Evolutionary conservation across 169 alveolate genomes (phyloP), one percentile per base, ranked within the genome.

Genomic region (Cryptosporidium viatorum): DNA sequence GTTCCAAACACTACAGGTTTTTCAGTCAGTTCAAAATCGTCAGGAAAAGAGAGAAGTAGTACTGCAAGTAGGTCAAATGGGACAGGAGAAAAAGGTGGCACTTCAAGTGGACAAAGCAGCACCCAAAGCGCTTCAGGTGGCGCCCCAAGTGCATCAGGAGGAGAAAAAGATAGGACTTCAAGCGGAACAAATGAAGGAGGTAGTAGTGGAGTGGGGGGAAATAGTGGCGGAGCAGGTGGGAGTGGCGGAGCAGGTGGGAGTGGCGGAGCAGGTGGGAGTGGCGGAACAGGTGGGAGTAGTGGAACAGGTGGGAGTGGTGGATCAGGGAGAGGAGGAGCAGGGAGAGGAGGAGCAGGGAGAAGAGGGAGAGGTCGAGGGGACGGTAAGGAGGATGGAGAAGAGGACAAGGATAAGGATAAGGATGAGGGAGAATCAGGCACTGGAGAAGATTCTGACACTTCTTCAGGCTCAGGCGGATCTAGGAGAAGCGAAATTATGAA

Each of bases 401-500:
- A 33, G 10, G 33, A 31, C 3, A 12, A 65, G 51, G 71, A 7
- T 18, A 31, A 21, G 5, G 33, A 59, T 0, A 39, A 59, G 4
- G 33, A 59, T 8, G 69, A 59, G 1, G 67, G 0, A 55, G 67
- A n/a, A 10, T 10, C 9, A n/a, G 69, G 39, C 14, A 18, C 29
- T 58, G 69, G 69, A 59, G 69, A 31, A 59, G 69, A 26, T 59
- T 59, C 69, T n/a, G 37, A 31, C 21, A n/a, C 29, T 0, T 26
- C 33, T 21, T 8, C 41, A 21, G 10, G 37, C 33, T 23, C 33
- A 0, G 21, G 69, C 0, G 69, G 69, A 59, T 23, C 33, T 9
- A 31, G 37, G 18, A 31, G 69, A 21, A 14, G 37, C 0, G 69
- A 59, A 12, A 59, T 23, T 7, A 0, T 26, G 31, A 3, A 14